Evolutionary conservation across 345 rosid genomes (phyloP), one percentile per base, ranked within the genome.

Genomic region (Ricinus communis): DNA sequence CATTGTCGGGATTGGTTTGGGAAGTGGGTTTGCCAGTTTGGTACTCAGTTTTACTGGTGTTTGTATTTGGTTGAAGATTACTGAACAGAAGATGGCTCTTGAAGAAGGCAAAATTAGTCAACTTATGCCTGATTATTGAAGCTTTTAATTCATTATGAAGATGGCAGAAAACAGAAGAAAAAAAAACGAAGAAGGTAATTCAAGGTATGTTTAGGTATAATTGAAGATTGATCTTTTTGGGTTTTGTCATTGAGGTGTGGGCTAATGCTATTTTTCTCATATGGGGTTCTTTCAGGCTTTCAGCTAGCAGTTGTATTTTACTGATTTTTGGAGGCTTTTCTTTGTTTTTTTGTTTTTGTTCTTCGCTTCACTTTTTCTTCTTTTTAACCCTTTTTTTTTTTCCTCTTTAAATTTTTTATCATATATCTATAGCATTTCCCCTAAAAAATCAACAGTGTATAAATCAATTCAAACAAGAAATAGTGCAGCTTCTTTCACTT

Each of bases 1-100:
- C 74, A 91, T 94, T 50, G 96, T 94, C 25, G 97, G 97, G 78
- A 94, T 94, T 73, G 98, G 98, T 18, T 81, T 94, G 19, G 98
- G 97, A 22, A 94, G 96, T 74, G 98, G 98, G 49, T 76, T 94
- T 33, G 93, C 87, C 1, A 91, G 97, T 77, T 85, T 94, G 84
- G 86, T 90, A 33, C 80, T 94, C 38, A 94, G 97, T 71, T 94
- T 94, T 46, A 86, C 93, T 0, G 98, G 95, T 7, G 98, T 94
- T 12, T 94, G 97, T 71, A 72, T 94, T 52, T 88, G 97, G 97
- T 87, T 91, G 78, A 89, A 85, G 85, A 60, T 87, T 43, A 86
- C 93, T 0, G 97, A 91, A 60, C 85, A 87, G 52, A 84, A 82
- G 69, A 80, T 84, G 87, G 84, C 85, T 24, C 80, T 82, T 21